Evolutionary conservation across 2,329 filamentous ascomycete genomes (phyloP), one percentile per base, ranked within the genome.

Genomic region (Neofusicoccum cordaticola): DNA sequence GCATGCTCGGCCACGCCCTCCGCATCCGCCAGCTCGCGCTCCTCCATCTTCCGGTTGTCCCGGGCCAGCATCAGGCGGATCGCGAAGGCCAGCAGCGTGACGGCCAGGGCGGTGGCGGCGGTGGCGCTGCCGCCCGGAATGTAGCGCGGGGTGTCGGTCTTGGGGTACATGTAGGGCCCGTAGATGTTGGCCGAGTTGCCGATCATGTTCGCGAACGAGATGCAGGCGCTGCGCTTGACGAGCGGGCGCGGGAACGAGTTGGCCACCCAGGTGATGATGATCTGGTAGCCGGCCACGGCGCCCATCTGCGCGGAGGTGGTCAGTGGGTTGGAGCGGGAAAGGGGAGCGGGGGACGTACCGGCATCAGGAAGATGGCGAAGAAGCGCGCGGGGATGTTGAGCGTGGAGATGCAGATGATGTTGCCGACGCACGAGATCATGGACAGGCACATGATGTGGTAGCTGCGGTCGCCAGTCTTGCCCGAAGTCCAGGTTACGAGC

Each of bases 291-390:
- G 5, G 70, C 69, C 7, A 75, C 67, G 19, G 69, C 67, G 37
- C 68, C 69, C 62, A 67, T 67, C 42, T 64, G 35, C 17, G 15
- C 6, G 27, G 31, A n/a, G 7, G 27, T 11, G 57, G 39, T n/a
- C 2, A 9, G 39, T 11, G 13, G 22, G 19, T 4, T 1, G 22
- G 4, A 45, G 13, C 8, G 41, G 5, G 52, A 39, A 9, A 13
- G 22, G 19, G 3, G 27, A 34, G 27, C 19, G 47, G 41, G 51
- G 37, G 77, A 0, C 79, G 83, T 76, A 86, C 81, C 0, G 84
- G 82, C 81, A 88, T 83, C 22, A 88, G 73, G 68, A 88, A 88
- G 80, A 88, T 86, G 68, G 85, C 86, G 66, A 88, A 86, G 76
- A 86, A 88, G 2, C 85, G 80, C 0, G 81, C 82, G 0, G 80